Conservation (phyloP, 345 rosid species). For the Orychophragmus violaceus region DNA sequence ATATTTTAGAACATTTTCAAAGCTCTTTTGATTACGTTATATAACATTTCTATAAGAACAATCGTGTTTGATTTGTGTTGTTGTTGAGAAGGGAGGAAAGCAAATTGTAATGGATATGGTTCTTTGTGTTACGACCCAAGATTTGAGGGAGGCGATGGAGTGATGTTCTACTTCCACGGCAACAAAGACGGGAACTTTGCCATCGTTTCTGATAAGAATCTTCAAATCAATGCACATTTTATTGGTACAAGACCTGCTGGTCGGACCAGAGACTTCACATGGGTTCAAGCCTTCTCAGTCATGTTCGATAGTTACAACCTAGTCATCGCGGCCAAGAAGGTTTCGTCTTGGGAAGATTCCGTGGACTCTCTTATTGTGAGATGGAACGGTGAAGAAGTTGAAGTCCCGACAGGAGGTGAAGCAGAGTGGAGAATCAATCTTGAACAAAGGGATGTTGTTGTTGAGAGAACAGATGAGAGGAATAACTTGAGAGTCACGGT, state of each 20-base stretch:
- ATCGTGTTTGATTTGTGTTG: neutral
- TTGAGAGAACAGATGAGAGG: constrained; percentile 52
- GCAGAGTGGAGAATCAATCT: constrained; percentile 36
- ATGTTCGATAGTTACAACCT: constrained; percentile 54
- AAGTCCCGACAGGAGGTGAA: constrained; percentile 37
- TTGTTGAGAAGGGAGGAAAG: constrained; percentile 38
- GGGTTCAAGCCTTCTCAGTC: constrained; percentile 51
- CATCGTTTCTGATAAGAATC: constrained; percentile 51
- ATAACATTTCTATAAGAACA: no score
- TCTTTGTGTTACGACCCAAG: constrained; percentile 78
- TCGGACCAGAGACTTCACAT: neutral
- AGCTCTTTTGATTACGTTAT: no score
- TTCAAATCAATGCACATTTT: constrained; percentile 61
- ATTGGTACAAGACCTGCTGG: neutral
- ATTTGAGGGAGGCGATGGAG: constrained; percentile 75
- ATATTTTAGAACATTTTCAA: neutral
- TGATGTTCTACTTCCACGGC: constrained; percentile 80
- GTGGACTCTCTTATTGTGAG: constrained; percentile 43
- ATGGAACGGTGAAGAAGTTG: constrained; percentile 38
- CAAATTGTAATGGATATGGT: constrained; percentile 52
- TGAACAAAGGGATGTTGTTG: constrained; percentile 24
- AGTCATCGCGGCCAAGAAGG: constrained; percentile 47
- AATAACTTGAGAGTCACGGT: constrained; percentile 43
- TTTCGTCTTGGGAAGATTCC: constrained; percentile 40
- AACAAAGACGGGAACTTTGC: constrained; percentile 59